Evolutionary conservation across 257 asterid species (phyloP).

Genomic region (Jacaranda mimosifolia): DNA sequence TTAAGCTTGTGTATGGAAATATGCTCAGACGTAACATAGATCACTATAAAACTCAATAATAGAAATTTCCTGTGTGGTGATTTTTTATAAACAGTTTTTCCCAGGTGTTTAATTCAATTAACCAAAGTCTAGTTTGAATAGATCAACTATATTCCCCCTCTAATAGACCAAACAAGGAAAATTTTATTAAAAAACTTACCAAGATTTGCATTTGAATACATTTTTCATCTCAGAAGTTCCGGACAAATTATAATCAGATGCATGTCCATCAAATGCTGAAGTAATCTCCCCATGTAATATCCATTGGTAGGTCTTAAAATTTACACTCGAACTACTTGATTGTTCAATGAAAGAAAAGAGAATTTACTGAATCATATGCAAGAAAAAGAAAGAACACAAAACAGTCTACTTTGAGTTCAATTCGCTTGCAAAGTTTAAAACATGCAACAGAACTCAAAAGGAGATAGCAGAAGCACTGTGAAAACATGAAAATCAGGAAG

Average conservation of each 20-base stretch:
- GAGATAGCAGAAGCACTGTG: neutral
- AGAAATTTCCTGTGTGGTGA: no score
- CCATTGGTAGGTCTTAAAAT: neutral
- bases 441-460: neutral
- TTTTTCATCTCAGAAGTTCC: neutral
- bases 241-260: conserved; percentile 12
- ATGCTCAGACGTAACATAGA: no score
- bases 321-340: neutral
- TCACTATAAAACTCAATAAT: no score
- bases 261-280: neutral
- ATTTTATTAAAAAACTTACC: no score
- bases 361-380: neutral
- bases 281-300: neutral
- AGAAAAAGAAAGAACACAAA: neutral
- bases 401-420: neutral
- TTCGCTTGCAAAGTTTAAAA: neutral
- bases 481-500: neutral
- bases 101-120: no score
- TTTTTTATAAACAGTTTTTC: no score
- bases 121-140: no score
- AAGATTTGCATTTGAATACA: neutral
- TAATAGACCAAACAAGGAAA: no score
- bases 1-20: no score
- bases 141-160: no score
- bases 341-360: neutral